Percentiles rank a stretch among this genome's conserved stretches.
These are phyloP conservation scores for Lepidium aucheri DNA, from an alignment of 345 rosid species.

Conservation along the genomic window DNA sequence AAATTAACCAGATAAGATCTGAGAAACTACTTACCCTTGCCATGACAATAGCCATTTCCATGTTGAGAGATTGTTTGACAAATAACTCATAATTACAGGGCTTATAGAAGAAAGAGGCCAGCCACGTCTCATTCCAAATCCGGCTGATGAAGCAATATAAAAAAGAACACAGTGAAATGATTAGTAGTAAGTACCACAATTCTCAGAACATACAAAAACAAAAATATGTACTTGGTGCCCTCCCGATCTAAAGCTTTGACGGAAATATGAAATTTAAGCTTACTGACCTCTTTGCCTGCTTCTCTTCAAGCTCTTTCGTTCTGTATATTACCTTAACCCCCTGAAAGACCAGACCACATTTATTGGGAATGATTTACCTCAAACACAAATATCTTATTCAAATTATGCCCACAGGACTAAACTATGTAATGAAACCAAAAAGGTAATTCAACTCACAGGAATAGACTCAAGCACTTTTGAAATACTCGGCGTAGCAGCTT, in stretches of 20 bases:
- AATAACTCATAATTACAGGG: slow-evolving; percentile 95
- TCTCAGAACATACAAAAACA: background rate
- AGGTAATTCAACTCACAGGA: slow-evolving; percentile 47
- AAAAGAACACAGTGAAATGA: background rate
- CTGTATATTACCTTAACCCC: slow-evolving; percentile 83
- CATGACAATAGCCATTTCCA: slow-evolving; percentile 99
- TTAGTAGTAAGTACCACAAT: background rate
- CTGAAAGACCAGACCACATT: slow-evolving; percentile 31
- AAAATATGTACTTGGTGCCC: background rate
- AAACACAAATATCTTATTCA: background rate
- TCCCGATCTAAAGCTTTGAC: background rate
- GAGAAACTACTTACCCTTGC: slow-evolving; percentile 73
- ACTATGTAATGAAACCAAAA: background rate
- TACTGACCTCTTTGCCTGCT: slow-evolving; percentile 78
- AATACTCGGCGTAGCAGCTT: slow-evolving; percentile 74
- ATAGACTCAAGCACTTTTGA: slow-evolving; percentile 76
- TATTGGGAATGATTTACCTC: background rate
- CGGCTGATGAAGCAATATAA: slow-evolving; percentile 44
- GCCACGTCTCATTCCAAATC: slow-evolving; percentile 98
- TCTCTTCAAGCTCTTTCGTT: slow-evolving; percentile 81
- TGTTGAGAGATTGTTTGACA: slow-evolving; percentile 96
- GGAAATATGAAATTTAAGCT: background rate
- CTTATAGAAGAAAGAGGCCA: slow-evolving; percentile 86
- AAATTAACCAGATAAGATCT: slow-evolving; percentile 11
- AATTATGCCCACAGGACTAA: background rate